Conservation (phyloP, 1,139 yeast genomes). For the Blastobotrys elegans region DNA sequence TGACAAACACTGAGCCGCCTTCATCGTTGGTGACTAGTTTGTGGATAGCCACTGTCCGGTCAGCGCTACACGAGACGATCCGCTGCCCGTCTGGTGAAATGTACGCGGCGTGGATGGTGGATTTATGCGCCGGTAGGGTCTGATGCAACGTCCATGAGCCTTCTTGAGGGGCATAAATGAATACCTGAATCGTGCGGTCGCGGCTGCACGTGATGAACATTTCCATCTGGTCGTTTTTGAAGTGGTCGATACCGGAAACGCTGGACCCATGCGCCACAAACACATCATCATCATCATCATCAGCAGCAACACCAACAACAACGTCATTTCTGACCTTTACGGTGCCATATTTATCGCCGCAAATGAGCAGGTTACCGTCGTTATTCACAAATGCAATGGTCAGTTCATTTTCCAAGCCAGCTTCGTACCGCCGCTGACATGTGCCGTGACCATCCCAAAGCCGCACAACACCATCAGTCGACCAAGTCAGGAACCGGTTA, state of each 20-base stretch:
- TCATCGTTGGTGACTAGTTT: slow-evolving; percentile 29
- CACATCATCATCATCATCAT: neutral
- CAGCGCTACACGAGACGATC: slow-evolving; percentile 53
- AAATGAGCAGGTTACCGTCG: slow-evolving; percentile 12
- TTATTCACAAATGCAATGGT: slow-evolving; percentile 16
- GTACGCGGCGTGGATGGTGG: slow-evolving; percentile 43
- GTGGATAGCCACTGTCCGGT: slow-evolving; percentile 54
- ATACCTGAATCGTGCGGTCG: slow-evolving; percentile 59
- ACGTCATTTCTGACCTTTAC: slow-evolving; percentile 18
- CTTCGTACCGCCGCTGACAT: slow-evolving; percentile 13
- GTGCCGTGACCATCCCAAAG: slow-evolving; percentile 23
- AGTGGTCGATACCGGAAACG: slow-evolving; percentile 26
- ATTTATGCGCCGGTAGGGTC: slow-evolving; percentile 55
- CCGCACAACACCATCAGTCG: slow-evolving; percentile 25
- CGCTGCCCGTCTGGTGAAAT: slow-evolving; percentile 31
- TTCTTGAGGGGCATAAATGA: slow-evolving; percentile 22
- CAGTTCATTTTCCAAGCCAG: slow-evolving; percentile 10
- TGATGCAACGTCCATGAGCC: slow-evolving; percentile 48
- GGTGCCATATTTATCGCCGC: slow-evolving; percentile 24
- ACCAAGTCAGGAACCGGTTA: slow-evolving; percentile 27
- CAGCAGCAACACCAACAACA: neutral
- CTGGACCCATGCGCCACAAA: slow-evolving; percentile 30
- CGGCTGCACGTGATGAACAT: slow-evolving; percentile 40
- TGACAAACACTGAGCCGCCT: slow-evolving; percentile 25
- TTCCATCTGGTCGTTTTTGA: slow-evolving; percentile 4